Evolutionary conservation across 108 stramenopile genomes (phyloP).

Genomic region (Discostella stelligeroides): DNA sequence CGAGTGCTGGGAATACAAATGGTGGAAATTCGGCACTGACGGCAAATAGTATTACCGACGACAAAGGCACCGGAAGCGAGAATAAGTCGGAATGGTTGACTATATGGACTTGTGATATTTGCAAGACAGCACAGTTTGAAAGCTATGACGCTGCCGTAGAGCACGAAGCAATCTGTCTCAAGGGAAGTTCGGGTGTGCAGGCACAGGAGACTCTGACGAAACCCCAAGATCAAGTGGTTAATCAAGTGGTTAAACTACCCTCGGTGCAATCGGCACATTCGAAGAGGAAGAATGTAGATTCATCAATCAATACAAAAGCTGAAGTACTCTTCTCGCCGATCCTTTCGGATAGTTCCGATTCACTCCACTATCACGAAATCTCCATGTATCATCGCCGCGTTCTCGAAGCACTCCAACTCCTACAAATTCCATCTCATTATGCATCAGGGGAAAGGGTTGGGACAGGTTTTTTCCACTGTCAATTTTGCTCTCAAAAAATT

Average conservation of each 20-base stretch:
- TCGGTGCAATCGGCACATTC: no score
- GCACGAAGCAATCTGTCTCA: slow-evolving; percentile 8
- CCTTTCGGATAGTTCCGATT: slow-evolving; percentile 9
- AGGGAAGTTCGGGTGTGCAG: neutral
- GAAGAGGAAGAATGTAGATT: neutral
- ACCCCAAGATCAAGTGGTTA: no score
- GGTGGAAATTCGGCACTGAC: neutral
- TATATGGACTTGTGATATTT: slow-evolving; percentile 15
- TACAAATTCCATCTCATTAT: slow-evolving; percentile 3
- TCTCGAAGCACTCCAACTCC: slow-evolving; percentile 15
- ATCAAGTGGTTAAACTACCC: no score
- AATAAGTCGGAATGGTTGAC: neutral
- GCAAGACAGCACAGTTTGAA: neutral
- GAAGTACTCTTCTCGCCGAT: slow-evolving; percentile 26
- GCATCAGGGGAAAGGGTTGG: neutral
- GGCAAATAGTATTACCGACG: neutral
- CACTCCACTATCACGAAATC: neutral
- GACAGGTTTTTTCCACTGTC: slow-evolving; percentile 24
- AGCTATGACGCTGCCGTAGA: slow-evolving; percentile 5
- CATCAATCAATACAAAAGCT: neutral
- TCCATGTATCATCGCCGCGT: slow-evolving; percentile 19
- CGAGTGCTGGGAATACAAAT: no score
- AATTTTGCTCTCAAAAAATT: neutral
- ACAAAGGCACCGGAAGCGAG: neutral
- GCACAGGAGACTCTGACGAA: neutral